Conservation (phyloP, 139 green algal species). For the Volvox reticuliferus region DNA sequence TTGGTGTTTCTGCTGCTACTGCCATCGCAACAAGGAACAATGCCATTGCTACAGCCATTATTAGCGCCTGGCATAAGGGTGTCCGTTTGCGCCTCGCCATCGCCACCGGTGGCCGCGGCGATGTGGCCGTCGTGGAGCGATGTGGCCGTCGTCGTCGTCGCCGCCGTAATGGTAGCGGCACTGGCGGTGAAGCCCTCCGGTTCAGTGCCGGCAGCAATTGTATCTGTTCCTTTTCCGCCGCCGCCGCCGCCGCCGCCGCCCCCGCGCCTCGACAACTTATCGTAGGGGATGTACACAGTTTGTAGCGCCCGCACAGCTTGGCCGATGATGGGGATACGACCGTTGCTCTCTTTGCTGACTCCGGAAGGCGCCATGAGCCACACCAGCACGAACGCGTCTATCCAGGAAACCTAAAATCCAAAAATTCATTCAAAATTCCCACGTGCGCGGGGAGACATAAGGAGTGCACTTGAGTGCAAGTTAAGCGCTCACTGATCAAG, state of each 20-base stretch:
- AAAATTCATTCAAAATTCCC: too few relatives aligned
- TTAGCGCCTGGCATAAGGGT: too few relatives aligned
- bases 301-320: conserved; percentile 15
- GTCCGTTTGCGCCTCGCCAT: too few relatives aligned
- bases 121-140: too few relatives aligned
- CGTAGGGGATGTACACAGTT: conserved; percentile 8
- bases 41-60: too few relatives aligned
- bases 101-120: too few relatives aligned
- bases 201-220: neutral
- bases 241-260: neutral
- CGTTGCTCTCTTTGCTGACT: conserved; percentile 26
- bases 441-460: too few relatives aligned
- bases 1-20: neutral
- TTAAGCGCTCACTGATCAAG: too few relatives aligned
- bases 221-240: neutral
- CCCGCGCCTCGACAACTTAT: conserved; percentile 1
- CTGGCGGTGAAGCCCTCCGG: too few relatives aligned
- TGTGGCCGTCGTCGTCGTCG: too few relatives aligned
- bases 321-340: neutral
- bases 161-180: neutral
- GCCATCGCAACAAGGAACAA: neutral
- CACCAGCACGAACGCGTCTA: conserved; percentile 25
- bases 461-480: too few relatives aligned
- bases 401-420: conserved; percentile 18
- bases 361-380: conserved; percentile 37